Conservation (phyloP, 2,329 filamentous ascomycete genomes). For the Pseudogymnoascus sp. region DNA sequence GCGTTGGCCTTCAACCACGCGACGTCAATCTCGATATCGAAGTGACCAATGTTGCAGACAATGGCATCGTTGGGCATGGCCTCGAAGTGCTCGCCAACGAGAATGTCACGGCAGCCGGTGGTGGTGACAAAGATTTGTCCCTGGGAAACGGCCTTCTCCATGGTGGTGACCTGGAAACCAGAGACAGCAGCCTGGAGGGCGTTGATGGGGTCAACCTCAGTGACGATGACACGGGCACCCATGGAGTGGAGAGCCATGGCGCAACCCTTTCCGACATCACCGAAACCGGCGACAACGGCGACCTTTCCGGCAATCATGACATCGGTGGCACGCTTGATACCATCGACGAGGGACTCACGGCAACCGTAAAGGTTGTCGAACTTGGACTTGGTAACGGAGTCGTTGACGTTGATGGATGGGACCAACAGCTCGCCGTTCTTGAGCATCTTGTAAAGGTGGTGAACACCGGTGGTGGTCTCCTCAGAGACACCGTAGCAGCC, state of each 20-base stretch:
- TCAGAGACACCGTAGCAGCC: slow-evolving; percentile 97
- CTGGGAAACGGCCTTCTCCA: slow-evolving; percentile 85
- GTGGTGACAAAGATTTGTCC: slow-evolving; percentile 99
- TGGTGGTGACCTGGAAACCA: slow-evolving; percentile 92
- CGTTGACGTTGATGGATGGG: slow-evolving; percentile 98
- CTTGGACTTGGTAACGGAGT: slow-evolving; percentile 99
- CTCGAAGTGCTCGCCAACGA: slow-evolving; percentile 87
- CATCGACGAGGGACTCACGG: slow-evolving; percentile 96
- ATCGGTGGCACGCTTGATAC: slow-evolving; percentile 99
- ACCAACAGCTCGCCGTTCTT: slow-evolving; percentile 85
- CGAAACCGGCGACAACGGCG: slow-evolving; percentile 93
- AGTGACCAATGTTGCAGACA: slow-evolving; percentile 99
- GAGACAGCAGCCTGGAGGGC: slow-evolving; percentile 97
- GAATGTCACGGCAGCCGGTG: slow-evolving; percentile 97
- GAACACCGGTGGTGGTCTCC: slow-evolving; percentile 99
- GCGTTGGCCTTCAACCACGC: slow-evolving; percentile 99
- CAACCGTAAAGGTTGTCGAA: slow-evolving; percentile 99
- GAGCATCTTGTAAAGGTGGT: slow-evolving; percentile 98
- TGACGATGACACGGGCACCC: slow-evolving; percentile 94
- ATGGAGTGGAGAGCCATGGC: slow-evolving; percentile 92
- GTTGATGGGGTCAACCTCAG: slow-evolving; percentile 98
- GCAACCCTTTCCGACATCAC: slow-evolving; percentile 99
- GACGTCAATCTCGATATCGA: slow-evolving; percentile 99
- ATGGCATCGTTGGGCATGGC: slow-evolving; percentile 96
- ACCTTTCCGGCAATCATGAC: slow-evolving; percentile 99